phyloP scores from a whole-genome alignment of 73 alveolate genomes.

The Tetrahymena borealis region DNA sequence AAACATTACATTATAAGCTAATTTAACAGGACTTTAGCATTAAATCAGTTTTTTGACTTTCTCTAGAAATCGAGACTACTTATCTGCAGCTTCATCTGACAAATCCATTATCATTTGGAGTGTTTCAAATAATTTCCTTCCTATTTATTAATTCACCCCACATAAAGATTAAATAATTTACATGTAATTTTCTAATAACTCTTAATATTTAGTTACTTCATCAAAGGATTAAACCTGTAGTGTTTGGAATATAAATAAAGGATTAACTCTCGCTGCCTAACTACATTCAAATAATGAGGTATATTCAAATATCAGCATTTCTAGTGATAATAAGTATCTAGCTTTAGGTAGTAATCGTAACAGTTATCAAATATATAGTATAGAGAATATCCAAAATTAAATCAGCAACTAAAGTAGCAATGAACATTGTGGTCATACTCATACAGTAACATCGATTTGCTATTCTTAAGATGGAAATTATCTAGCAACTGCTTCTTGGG shows the following conservation, averaged over 20 bases:
- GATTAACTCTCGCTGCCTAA: background rate
- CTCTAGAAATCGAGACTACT: background rate
- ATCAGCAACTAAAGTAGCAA: background rate
- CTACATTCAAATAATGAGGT: background rate
- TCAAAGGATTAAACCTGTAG: background rate
- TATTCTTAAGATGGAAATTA: background rate
- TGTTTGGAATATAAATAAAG: background rate
- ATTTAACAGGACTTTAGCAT: background rate
- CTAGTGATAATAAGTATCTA: background rate
- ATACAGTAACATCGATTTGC: background rate
- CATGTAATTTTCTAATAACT: background rate
- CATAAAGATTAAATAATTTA: background rate
- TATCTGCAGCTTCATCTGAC: background rate
- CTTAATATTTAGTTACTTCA: background rate
- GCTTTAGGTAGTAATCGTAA: background rate
- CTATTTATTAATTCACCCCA: background rate
- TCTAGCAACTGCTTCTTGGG: background rate
- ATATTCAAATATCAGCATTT: background rate
- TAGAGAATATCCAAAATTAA: background rate
- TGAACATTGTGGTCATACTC: background rate
- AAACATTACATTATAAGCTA: background rate
- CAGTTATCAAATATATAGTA: background rate
- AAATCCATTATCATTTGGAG: background rate
- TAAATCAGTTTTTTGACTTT: background rate
- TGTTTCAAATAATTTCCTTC: background rate